Percentiles rank a stretch among this genome's conserved stretches.
Evolutionary conservation across 805 yeast species (phyloP).

Genomic region (Nakazawaea siamensis): DNA sequence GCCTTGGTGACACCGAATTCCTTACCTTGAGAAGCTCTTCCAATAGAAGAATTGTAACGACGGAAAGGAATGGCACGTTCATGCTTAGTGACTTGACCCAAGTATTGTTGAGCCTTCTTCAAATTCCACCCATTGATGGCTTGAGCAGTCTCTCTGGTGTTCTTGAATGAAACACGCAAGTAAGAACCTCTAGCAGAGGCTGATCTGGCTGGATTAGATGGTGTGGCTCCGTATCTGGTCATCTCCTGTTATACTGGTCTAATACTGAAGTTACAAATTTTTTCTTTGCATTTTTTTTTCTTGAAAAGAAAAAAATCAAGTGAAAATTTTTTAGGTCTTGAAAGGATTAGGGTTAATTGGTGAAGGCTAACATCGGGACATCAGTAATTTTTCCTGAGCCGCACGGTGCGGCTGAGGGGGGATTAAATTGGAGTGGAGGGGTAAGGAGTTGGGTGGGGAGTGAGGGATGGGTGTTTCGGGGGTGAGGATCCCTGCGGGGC

Average conservation of each 20-base stretch:
- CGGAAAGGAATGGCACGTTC: slow-evolving; percentile 99
- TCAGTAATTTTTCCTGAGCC: too few species aligned
- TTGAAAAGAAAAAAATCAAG: neutral
- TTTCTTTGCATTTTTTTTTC: too few species aligned
- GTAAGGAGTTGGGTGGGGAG: too few species aligned
- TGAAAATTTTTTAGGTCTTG: too few species aligned
- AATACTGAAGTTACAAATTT: too few species aligned
- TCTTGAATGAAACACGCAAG: slow-evolving; percentile 99
- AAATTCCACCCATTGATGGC: slow-evolving; percentile 98
- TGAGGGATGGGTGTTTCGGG: too few species aligned
- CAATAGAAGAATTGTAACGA: slow-evolving; percentile 92
- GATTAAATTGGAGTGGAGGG: too few species aligned
- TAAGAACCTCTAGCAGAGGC: slow-evolving; percentile 99
- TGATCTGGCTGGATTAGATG: slow-evolving; percentile 98
- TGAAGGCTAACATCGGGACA: too few species aligned
- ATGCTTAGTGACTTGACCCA: slow-evolving; percentile 93
- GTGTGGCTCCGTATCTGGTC: slow-evolving; percentile 99
- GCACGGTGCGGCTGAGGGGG: too few species aligned
- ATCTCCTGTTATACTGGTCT: too few species aligned
- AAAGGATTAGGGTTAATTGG: too few species aligned
- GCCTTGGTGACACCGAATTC: slow-evolving; percentile 99
- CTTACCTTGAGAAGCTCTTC: slow-evolving; percentile 99
- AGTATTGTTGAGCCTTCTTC: slow-evolving; percentile 91
- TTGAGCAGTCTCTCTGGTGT: slow-evolving; percentile 99
- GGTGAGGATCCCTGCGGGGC: too few species aligned